Evolutionary conservation across 163 green algal genomes (phyloP).

Genomic region (Chlamydomonas reinhardtii): DNA sequence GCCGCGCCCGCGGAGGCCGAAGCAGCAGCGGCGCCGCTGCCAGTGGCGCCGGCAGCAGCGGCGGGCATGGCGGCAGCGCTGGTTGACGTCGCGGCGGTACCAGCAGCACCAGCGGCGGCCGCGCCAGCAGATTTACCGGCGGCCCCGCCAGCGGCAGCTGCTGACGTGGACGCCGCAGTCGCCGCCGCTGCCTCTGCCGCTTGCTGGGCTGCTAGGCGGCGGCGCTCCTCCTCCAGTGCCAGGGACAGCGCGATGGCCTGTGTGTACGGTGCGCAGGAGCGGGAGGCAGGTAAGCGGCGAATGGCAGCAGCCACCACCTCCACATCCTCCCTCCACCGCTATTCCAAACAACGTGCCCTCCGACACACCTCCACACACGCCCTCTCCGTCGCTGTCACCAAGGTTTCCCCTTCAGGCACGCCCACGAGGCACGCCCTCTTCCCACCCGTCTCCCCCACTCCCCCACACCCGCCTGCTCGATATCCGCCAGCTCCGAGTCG

Average conservation of each 20-base stretch:
- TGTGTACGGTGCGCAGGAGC: not conserved
- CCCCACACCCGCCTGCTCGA: conserved; percentile 45
- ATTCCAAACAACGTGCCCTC: too few species aligned
- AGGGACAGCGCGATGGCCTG: conserved; percentile 63
- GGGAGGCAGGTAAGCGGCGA: too few species aligned
- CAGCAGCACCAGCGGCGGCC: not conserved
- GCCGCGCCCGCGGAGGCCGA: not conserved
- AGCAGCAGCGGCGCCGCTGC: not conserved
- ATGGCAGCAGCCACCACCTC: too few species aligned
- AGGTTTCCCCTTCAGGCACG: too few species aligned
- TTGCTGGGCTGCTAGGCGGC: conserved; percentile 29
- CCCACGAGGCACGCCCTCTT: too few species aligned
- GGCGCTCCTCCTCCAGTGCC: conserved; percentile 53
- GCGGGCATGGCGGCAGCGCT: not conserved
- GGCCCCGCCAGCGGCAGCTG: not conserved
- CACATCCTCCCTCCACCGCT: too few species aligned
- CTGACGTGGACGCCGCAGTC: not conserved
- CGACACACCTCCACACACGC: too few species aligned
- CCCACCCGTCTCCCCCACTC: too few species aligned
- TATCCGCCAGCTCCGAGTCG: conserved; percentile 59
- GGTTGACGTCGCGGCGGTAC: not conserved
- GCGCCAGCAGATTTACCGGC: too few species aligned
- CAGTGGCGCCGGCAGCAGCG: not conserved
- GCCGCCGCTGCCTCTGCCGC: not conserved
- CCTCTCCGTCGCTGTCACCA: too few species aligned